These are phyloP conservation scores for Karstenula rhodostoma DNA, from an alignment of 2,329 filamentous ascomycete genomes.

Conservation along the genomic window DNA sequence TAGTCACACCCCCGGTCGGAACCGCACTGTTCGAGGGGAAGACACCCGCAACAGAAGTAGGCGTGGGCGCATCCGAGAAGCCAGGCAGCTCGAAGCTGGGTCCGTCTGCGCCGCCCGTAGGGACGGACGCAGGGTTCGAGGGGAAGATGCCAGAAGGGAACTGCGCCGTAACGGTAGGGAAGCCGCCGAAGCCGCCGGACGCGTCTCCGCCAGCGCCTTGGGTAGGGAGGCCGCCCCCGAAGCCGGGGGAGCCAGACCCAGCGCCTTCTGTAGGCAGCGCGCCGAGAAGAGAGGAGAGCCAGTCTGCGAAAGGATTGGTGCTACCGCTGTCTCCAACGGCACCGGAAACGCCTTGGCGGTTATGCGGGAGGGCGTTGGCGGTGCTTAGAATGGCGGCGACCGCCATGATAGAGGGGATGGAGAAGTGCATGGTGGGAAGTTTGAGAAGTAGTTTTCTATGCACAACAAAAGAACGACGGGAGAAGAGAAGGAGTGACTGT, in stretches of 20 bases:
- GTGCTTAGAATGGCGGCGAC: constrained; percentile 29
- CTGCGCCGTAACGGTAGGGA: background rate
- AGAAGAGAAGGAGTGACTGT: constrained; percentile 20
- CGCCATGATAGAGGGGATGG: constrained; percentile 29
- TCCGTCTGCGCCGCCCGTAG: constrained; percentile 4
- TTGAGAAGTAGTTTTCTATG: constrained; percentile 19
- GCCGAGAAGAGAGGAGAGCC: background rate
- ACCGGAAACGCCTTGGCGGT: background rate
- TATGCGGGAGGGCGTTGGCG: constrained; percentile 26
- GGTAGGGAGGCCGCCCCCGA: background rate
- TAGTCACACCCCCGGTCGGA: constrained; percentile 19
- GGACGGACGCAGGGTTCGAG: background rate
- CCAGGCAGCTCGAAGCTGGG: constrained; percentile 1
- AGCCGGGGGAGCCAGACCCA: background rate
- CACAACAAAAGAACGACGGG: constrained; percentile 31
- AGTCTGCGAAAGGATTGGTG: background rate
- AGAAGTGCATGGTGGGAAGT: constrained; percentile 32
- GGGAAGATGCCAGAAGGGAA: constrained; percentile 12
- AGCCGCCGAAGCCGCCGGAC: background rate
- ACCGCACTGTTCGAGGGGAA: constrained; percentile 18
- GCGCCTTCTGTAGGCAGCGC: background rate
- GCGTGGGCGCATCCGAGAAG: background rate
- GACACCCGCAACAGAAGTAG: constrained; percentile 12
- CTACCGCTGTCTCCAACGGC: background rate
- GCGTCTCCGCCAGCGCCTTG: background rate